A percentile compares a stretch with the other conserved stretches of the same genome.
phyloP scores from a whole-genome alignment of 352 stramenopile genomes.

The Phytophthora melonis region DNA sequence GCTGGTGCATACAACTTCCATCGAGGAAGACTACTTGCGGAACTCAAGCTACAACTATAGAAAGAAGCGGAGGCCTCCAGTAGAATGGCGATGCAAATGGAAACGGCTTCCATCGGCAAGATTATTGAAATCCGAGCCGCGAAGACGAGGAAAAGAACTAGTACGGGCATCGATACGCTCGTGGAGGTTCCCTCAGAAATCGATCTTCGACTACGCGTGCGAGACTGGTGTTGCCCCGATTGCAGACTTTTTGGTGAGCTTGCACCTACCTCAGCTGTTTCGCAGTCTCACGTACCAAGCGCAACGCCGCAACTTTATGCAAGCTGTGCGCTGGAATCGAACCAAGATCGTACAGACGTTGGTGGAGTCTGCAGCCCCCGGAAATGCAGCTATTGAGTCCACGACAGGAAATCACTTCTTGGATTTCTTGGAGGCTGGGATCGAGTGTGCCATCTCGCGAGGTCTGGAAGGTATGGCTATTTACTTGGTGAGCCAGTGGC shows the following conservation, averaged over 20 bases:
- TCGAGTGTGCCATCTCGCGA: constrained; percentile 66
- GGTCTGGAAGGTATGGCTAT: constrained; percentile 75
- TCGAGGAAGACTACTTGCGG: constrained; percentile 44
- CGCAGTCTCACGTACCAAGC: constrained; percentile 48
- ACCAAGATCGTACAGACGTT: constrained; percentile 58
- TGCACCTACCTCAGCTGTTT: constrained; percentile 44
- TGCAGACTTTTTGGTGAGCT: constrained; percentile 38
- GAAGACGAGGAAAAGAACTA: constrained; percentile 28
- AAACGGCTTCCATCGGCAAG: constrained; percentile 20
- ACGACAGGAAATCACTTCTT: constrained; percentile 49
- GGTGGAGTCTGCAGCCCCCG: constrained; percentile 27
- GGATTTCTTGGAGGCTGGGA: constrained; percentile 66
- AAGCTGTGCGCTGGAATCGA: constrained; percentile 69
- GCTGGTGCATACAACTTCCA: constrained; percentile 35
- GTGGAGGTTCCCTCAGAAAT: constrained; percentile 53
- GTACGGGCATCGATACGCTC: constrained; percentile 43
- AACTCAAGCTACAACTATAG: constrained; percentile 56
- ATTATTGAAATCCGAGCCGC: constrained; percentile 22
- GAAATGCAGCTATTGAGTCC: constrained; percentile 18
- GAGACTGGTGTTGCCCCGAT: constrained; percentile 43
- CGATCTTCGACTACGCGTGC: constrained; percentile 52
- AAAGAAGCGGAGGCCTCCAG: constrained; percentile 25
- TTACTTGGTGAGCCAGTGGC: constrained; percentile 61
- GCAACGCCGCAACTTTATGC: constrained; percentile 65
- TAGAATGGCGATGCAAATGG: constrained; percentile 39